Base-by-base conservation (phyloP, 208 protist genomes). In the Crithidia mellificae region DNA sequence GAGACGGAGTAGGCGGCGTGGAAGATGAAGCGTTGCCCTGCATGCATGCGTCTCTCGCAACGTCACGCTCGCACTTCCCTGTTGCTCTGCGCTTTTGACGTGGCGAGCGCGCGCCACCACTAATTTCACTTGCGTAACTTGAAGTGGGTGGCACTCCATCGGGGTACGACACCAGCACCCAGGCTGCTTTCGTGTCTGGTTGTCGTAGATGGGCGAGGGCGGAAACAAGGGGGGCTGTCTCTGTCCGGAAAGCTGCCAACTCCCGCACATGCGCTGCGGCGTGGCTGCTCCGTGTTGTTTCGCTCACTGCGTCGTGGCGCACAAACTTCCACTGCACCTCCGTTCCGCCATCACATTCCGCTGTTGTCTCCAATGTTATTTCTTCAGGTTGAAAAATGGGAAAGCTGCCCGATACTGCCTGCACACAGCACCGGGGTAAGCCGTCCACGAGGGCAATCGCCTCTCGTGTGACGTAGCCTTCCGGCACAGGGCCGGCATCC, bases 391-490 rank as follows among this genome's bases (percentile, higher is more conserved):
- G 29, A 25, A 75, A 69, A 6, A 75, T 24, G 43, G 70, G 70
- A 34, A 75, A 75, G 19, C 11, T 15, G 19, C 62, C 70, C 0
- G 70, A 68, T 20, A 75, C 47, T 0, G 70, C 70, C 17, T 69
- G 43, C 30, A 75, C 44, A 20, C 44, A 29, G 55, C 70, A 75
- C 9, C 73, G 63, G 17, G 80, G 80, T 8, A 86, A 29, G 5
- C 80, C 64, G 34, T 55, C 20, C 7, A 86, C 39, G 43, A 86
- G 39, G n/a, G 61, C 59, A 43, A 81, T 59, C 12, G 66, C 72
- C 25, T 74, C 54, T 1, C 70, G 61, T 17, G 54, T 2, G 9
- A 63, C 19, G 39, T 32, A 68, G 62, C 36, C 57, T 12, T 69
- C 62, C 32, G 70, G 53, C 22, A 75, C 38, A 5, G 62, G 25